Conservation (phyloP, 208 protist species). For the Hexamita inflata region DNA sequence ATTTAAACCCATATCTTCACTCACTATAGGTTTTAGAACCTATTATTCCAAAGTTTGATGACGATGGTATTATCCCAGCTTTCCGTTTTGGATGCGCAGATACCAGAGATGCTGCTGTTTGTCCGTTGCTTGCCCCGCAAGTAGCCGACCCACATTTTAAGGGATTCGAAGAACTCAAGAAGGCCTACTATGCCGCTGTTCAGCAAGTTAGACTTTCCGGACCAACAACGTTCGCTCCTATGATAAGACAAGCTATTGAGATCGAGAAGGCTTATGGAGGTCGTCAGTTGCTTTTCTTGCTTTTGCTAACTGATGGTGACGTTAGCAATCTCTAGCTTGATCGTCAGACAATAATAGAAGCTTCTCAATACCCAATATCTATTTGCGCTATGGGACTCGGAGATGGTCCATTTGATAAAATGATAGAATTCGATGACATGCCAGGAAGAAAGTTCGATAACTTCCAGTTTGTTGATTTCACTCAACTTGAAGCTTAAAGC, state of each 20-base stretch:
- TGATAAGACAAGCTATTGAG: background rate
- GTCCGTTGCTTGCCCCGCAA: background rate
- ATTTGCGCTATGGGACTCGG: background rate
- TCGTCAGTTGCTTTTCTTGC: background rate
- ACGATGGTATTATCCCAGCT: constrained; percentile 16
- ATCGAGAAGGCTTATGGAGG: background rate
- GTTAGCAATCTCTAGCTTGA: background rate
- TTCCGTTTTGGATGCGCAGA: constrained; percentile 2
- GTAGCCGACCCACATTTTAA: background rate
- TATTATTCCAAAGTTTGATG: constrained; percentile 1
- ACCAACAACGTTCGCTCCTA: background rate
- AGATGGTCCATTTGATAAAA: constrained; percentile 27
- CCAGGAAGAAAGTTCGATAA: too few species aligned
- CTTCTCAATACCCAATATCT: constrained; percentile 13
- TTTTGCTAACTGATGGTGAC: constrained; percentile 12
- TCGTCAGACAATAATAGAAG: background rate
- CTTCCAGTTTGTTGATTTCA: too few species aligned
- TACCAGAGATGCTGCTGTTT: constrained; percentile 1
- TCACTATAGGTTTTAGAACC: background rate
- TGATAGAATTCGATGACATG: too few species aligned
- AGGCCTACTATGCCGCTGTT: background rate
- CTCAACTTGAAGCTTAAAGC: too few species aligned
- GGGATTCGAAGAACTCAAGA: background rate
- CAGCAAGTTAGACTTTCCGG: background rate
- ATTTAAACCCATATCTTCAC: constrained; percentile 10